These are phyloP conservation scores for Porphyrellus cyaneotinctus DNA, from an alignment of 768 basidiomycete genomes.

Conservation along the genomic window DNA sequence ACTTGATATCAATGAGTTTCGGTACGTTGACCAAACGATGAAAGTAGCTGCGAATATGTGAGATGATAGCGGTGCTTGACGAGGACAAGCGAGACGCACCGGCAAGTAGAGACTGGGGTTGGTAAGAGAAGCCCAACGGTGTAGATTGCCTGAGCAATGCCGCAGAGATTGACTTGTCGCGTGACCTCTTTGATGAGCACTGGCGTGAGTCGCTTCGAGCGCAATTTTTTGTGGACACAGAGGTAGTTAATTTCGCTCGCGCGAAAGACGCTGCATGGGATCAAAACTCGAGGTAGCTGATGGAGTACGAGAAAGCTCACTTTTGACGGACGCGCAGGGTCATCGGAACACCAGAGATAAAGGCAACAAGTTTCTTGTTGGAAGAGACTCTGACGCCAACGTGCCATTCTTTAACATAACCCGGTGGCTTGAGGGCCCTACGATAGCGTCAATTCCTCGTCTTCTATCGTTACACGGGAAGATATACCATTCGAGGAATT, in stretches of 20 bases:
- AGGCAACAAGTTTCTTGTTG: conserved; percentile 92
- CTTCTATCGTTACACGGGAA: not conserved
- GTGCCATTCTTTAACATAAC: conserved; percentile 93
- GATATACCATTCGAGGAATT: conserved; percentile 86
- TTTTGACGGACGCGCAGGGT: conserved; percentile 77
- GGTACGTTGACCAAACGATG: conserved; percentile 89
- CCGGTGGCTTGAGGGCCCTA: conserved; percentile 94
- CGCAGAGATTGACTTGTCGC: conserved; percentile 81
- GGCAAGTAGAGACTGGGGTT: conserved; percentile 85
- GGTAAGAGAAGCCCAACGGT: conserved; percentile 92
- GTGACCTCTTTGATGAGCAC: conserved; percentile 98
- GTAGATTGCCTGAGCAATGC: conserved; percentile 96
- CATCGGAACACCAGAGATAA: conserved; percentile 91
- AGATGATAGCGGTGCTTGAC: conserved; percentile 1
- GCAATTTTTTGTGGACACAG: conserved; percentile 95
- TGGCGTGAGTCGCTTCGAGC: conserved; percentile 91
- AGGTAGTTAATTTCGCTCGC: conserved; percentile 96
- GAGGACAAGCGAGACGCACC: conserved; percentile 40
- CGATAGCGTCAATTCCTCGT: not conserved
- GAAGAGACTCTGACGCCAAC: conserved; percentile 88
- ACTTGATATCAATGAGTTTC: conserved; percentile 87
- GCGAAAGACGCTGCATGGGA: conserved; percentile 51
- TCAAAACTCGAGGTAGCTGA: conserved; percentile 4
- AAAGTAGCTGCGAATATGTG: conserved; percentile 57
- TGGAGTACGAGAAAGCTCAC: conserved; percentile 43